Percentiles rank a stretch among this genome's conserved stretches.
Conservation (phyloP, 306 rosid genomes). For the Vachellia pachyceras region DNA sequence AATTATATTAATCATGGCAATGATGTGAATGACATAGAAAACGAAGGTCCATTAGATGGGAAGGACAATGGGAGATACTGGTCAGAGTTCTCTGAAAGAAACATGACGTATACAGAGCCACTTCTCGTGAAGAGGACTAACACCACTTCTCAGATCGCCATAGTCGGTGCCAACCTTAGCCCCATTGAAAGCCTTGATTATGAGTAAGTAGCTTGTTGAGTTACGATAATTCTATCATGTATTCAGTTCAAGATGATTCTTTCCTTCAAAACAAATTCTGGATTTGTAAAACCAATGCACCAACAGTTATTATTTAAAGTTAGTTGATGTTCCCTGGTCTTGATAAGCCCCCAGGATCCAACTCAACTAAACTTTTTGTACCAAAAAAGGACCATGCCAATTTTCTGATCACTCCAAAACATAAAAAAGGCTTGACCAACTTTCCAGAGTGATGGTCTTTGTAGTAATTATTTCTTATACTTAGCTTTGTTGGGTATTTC, state of each 20-base stretch:
- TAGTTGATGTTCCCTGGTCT: no score
- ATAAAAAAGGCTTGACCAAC: not conserved
- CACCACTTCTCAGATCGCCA: conserved; percentile 90
- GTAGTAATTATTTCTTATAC: not conserved
- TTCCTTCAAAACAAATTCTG: not conserved
- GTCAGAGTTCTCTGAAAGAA: conserved; percentile 51
- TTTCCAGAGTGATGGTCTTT: not conserved
- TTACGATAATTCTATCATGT: not conserved
- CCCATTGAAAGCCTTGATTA: conserved; percentile 96
- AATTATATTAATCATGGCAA: conserved; percentile 25
- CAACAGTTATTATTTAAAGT: no score
- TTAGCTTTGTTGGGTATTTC: not conserved
- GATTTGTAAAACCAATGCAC: no score
- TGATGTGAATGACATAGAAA: conserved; percentile 51
- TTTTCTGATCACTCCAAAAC: not conserved
- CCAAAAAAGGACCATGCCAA: not conserved
- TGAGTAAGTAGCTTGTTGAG: conserved; percentile 55
- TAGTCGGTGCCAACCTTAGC: conserved; percentile 81
- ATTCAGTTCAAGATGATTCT: not conserved
- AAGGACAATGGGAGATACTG: conserved; percentile 38
- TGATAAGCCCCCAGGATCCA: no score
- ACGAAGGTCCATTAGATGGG: conserved; percentile 45
- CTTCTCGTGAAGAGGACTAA: conserved; percentile 65
- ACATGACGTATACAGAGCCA: conserved; percentile 41
- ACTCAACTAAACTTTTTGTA: no score